Evolutionary conservation across 1,284 basidiomycete species (phyloP), one percentile per base, ranked within the genome.

Genomic region (Phellopilus nigrolimitatus): DNA sequence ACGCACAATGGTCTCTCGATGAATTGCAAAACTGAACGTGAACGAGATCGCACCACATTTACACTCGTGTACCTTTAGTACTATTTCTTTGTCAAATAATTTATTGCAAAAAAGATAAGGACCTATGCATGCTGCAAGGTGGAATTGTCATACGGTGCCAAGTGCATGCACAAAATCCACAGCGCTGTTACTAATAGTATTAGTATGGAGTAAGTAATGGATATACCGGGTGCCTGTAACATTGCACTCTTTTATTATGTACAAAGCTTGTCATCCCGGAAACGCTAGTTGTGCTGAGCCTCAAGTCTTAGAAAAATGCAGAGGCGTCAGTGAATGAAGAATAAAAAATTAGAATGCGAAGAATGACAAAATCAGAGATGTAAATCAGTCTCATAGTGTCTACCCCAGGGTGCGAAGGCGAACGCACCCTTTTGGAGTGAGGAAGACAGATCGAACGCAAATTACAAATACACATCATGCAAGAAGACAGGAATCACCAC

Each of bases 1-100:
- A 42, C 71, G 79, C 59, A 80, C 78, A 8, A 68, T 80, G 71
- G 62, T 73, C 43, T 69, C 68, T 51, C 75, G 78, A 56, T 80
- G 63, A 71, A 59, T 37, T 15, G 34, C 13, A 17, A 15, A 15
- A 37, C 15, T 21, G 39, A n/a, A n/a, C n/a, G n/a, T n/a, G n/a
- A n/a, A n/a, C n/a, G n/a, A n/a, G n/a, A 17, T 37, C 4, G 34
- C 28, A 30, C 28, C 28, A 12, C 7, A 30, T 17, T 13, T 37
- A 37, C n/a, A 10, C 10, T 17, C 19, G 15, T 37, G 34, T 37
- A 37, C 15, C 19, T 15, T 15, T 15, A 37, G 34, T 15, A 37
- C 28, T 30, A 15, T 37, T 37, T 15, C 34, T 37, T 33, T 3
- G 31, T n/a, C 31, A 2, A 12, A 33, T n/a, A 6, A 33, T n/a